These are phyloP conservation scores for Fistulifera pelliculosa DNA, from an alignment of 108 stramenopile genomes.

Conservation along the genomic window DNA sequence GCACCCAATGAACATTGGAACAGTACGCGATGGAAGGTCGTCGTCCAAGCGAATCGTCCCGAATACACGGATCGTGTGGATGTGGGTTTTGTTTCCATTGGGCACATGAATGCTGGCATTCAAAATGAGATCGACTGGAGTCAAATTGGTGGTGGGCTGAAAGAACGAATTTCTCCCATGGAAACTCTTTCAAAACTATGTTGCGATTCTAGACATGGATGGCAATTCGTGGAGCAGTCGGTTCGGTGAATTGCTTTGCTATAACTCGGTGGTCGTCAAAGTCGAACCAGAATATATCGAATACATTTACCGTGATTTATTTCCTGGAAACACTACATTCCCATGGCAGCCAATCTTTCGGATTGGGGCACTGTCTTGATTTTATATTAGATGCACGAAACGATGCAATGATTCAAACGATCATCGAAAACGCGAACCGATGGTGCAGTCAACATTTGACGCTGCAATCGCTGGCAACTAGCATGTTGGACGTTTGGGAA, in stretches of 20 bases:
- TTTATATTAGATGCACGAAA: conserved; percentile 21
- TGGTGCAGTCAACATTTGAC: conserved; percentile 30
- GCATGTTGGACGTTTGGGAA: conserved; percentile 10
- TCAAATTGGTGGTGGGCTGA: no score
- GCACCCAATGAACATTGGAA: neutral
- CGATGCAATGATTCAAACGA: conserved; percentile 16
- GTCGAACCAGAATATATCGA: conserved; percentile 34
- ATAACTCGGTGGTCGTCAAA: conserved; percentile 41
- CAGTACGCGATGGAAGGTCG: no score
- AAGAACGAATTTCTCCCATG: no score
- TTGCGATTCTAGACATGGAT: conserved; percentile 45
- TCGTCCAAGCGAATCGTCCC: no score
- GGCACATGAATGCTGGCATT: no score
- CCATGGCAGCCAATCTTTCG: conserved; percentile 17
- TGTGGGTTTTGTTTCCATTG: no score
- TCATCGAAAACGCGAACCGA: conserved; percentile 28
- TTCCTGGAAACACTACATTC: conserved; percentile 34
- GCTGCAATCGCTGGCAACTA: conserved; percentile 4
- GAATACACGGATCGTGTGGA: no score
- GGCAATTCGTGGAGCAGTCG: conserved; percentile 43
- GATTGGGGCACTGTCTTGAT: conserved; percentile 21
- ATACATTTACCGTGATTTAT: conserved; percentile 21
- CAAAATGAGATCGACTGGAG: no score
- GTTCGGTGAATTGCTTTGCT: conserved; percentile 32
- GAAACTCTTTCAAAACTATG: conserved; percentile 18